Evolutionary conservation across 2,329 filamentous ascomycete genomes (phyloP), one percentile per base, ranked within the genome.

Genomic region (Canariomyces notabilis): DNA sequence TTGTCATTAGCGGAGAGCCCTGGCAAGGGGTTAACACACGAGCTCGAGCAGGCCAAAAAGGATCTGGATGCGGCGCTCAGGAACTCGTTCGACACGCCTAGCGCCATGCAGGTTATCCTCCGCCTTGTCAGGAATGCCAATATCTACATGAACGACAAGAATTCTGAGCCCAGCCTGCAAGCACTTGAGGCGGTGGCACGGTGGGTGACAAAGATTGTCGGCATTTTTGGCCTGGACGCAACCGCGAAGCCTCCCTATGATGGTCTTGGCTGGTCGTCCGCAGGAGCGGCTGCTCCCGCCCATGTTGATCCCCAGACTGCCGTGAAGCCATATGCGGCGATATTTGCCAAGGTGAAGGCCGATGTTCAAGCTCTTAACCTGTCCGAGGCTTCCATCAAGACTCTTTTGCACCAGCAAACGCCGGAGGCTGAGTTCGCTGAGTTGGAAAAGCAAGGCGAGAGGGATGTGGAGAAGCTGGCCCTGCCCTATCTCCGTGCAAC

Each of bases 21-120:
- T 2, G 42, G 23, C 15, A 52, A 48, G 29, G 38, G 51, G 3
- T 53, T 65, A 18, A 37, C 54, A 21, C 54, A 49, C 11, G 59
- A 61, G 21, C 57, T 64, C 5, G 69, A 77, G 41, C 72, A 78
- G 48, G 75, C 77, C 8, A 73, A 81, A 64, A 67, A 67, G 33
- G 77, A 80, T 19, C 62, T 79, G 22, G 65, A 78, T 26, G 60
- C 65, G 1, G 84, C 85, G 2, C 73, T 96, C 14, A 76, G 76
- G 56, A 89, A 95, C 67, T 95, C 89, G 0, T 95, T 96, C 64
- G 85, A 96, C 65, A 96, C 90, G 0, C 82, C 87, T 1, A 71
- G 74, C 41, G 88, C 83, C 5, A 89, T 96, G 85, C 77, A 79
- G 39, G 70, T 81, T n/a, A 83, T 96, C 37, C 80, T 82, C 2